Evolutionary conservation across 2,329 filamentous ascomycete species (phyloP).

Genomic region (Monosporascus sp.): DNA sequence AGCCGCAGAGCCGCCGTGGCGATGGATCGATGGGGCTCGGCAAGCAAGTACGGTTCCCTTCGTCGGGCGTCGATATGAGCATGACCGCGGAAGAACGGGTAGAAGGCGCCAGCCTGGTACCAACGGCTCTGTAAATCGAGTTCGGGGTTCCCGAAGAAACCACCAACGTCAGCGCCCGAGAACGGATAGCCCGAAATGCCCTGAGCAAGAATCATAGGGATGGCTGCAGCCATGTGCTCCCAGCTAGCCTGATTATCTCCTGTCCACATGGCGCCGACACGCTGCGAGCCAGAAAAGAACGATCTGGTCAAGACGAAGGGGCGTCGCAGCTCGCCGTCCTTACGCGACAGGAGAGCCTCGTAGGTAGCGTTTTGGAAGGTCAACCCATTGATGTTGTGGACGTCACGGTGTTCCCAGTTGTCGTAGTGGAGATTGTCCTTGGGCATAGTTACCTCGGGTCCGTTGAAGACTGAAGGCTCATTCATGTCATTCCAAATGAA

Average conservation of each 20-base stretch:
- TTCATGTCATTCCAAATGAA: conserved; percentile 99
- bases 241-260: conserved; percentile 94
- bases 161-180: conserved; percentile 89
- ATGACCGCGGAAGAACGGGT: conserved; percentile 96
- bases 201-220: conserved; percentile 91
- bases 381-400: conserved; percentile 94
- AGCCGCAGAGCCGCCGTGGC: conserved; percentile 84
- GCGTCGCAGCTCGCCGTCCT: conserved; percentile 77
- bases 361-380: conserved; percentile 95
- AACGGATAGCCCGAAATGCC: conserved; percentile 93
- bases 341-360: conserved; percentile 75
- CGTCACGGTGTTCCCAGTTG: conserved; percentile 92
- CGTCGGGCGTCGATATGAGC: conserved; percentile 95
- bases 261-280: conserved; percentile 95
- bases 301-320: conserved; percentile 91
- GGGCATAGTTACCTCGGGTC: conserved; percentile 96
- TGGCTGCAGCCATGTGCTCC: conserved; percentile 81
- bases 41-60: conserved; percentile 84
- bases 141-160: conserved; percentile 95
- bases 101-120: conserved; percentile 96
- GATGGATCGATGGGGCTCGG: conserved; percentile 79
- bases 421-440: conserved; percentile 93
- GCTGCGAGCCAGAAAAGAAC: conserved; percentile 88
- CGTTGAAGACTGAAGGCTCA: conserved; percentile 97
- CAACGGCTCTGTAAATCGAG: conserved; percentile 88